Base-by-base conservation (phyloP, 1,284 basidiomycete genomes). In the Malassezia slooffiae region DNA sequence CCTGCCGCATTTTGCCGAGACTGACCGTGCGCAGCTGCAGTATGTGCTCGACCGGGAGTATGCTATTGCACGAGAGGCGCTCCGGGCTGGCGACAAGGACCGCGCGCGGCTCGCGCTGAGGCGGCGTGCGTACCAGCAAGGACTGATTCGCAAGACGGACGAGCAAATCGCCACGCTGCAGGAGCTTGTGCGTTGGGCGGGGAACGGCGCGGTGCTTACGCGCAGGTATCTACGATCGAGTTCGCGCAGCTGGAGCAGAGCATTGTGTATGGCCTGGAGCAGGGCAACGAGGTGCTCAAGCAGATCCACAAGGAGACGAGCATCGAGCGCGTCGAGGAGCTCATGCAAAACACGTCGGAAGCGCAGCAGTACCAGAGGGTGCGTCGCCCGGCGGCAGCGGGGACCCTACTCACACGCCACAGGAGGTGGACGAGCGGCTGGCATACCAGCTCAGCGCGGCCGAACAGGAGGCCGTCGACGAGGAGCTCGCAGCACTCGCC, bases 221-320 rank as follows among this genome's bases (percentile, higher is more conserved):
- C 17, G 3, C 2, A 93, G 89, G 87, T 93, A 5, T 84, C 85
- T 7, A 85, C 83, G 0, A 95, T 97, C 63, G 91, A 97, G 70
- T 96, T 93, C 74, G 87, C 91, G 0, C 76, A 91, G 45, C 81
- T 97, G 32, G 85, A 97, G 71, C 81, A 86, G 32, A 86, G 88
- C 4, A 85, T 97, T 13, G 69, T 96, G 35, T 85, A 88, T 70
- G 91, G 91, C 7, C 72, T 97, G 31, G 79, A 87, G 70, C 86
- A 91, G 72, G 91, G 91, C 2, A 93, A 85, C 54, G 81, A 85
- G 32, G 89, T 95, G 0, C 74, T 97, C 43, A 87, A 84, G 66
- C 80, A 91, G 72, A 84, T 97, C 28, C 89, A 97, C 71, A 80
- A 80, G 62, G 89, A 96, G 70, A 81, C 96, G 77, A 87, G 81